phyloP scores from a whole-genome alignment of 495 filamentous ascomycete species.

The Geoglossum glabrum region DNA sequence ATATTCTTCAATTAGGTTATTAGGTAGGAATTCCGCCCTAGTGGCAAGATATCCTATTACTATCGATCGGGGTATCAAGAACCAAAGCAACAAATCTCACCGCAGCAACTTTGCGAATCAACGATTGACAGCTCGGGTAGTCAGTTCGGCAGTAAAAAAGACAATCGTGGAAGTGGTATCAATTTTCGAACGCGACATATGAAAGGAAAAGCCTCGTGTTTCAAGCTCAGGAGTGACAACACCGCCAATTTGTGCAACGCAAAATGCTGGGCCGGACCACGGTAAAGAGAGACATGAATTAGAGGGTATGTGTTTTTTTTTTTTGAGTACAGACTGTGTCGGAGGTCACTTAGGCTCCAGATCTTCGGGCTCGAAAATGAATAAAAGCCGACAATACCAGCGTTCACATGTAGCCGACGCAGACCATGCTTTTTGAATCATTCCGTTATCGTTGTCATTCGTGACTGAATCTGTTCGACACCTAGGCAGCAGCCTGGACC shows the following conservation, averaged over 20 bases:
- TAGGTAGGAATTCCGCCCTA: conserved; percentile 3
- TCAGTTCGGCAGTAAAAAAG: background rate
- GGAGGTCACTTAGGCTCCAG: background rate
- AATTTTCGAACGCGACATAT: background rate
- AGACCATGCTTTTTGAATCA: background rate
- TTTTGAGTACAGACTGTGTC: background rate
- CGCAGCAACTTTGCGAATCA: background rate
- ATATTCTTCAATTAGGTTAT: conserved; percentile 5
- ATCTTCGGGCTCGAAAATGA: background rate
- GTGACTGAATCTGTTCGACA: background rate
- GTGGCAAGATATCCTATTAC: background rate
- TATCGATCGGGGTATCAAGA: conserved; percentile 3
- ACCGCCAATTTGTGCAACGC: conserved; percentile 2
- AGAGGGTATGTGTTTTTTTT: background rate
- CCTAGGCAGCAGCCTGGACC: conserved; percentile 25
- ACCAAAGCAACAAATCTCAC: background rate
- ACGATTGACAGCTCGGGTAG: background rate
- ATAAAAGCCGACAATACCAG: background rate
- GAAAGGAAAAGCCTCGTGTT: background rate
- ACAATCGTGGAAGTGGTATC: conserved; percentile 3
- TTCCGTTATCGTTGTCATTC: conserved; percentile 12
- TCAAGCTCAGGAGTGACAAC: background rate
- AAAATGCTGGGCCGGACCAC: background rate
- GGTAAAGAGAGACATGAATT: background rate
- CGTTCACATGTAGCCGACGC: conserved; percentile 1